Evolutionary conservation across 2,329 filamentous ascomycete species (phyloP).

Genomic region (Cercospora sp.): DNA sequence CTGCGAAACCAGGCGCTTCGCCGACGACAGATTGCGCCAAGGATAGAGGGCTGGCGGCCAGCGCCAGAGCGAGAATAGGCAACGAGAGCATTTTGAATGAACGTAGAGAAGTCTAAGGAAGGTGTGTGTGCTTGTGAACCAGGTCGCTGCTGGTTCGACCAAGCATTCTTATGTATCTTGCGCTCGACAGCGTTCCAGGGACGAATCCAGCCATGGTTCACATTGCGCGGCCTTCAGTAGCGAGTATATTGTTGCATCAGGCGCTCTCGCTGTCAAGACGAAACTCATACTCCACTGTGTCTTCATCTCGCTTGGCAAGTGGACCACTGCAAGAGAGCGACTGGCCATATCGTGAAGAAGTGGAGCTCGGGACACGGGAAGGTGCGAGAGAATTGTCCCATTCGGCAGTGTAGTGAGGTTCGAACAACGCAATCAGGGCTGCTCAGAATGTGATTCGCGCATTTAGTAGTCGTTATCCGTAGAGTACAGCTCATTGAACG

Average conservation of each 20-base stretch:
- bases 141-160: not conserved
- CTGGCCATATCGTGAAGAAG: not conserved
- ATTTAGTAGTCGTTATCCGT: not conserved
- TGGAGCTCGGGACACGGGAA: not conserved
- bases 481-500: not conserved
- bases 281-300: constrained; percentile 5
- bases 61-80: constrained; percentile 46
- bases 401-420: not conserved
- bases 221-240: not conserved
- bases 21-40: constrained; percentile 29
- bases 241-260: not conserved
- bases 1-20: constrained; percentile 51
- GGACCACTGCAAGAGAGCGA: not conserved
- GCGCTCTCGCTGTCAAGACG: constrained; percentile 2
- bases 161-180: not conserved
- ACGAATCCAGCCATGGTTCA: not conserved
- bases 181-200: not conserved
- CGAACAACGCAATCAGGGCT: not conserved
- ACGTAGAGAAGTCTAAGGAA: not conserved
- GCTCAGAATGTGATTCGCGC: not conserved
- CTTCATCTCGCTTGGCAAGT: constrained; percentile 12
- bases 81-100: constrained; percentile 10
- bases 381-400: not conserved
- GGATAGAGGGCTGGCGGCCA: constrained; percentile 53
- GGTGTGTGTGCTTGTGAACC: not conserved